A percentile compares a stretch with the other conserved stretches of the same genome.
Conservation (phyloP, 192 early-diverging fungal genomes). For the Umbelopsis isabellina region DNA sequence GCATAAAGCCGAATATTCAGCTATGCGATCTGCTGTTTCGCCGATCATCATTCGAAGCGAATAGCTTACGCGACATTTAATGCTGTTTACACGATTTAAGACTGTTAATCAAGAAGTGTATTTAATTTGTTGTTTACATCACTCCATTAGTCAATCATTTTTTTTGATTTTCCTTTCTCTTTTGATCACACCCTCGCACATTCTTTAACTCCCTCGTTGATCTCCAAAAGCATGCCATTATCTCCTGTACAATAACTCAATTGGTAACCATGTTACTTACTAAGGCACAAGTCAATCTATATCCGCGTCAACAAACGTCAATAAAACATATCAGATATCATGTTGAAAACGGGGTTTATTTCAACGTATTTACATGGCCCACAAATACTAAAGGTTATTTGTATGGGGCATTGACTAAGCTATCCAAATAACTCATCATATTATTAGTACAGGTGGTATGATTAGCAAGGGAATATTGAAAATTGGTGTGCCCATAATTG, state of each 20-base stretch:
- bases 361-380: background rate
- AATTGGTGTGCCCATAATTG: background rate
- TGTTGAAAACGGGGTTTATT: background rate
- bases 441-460: background rate
- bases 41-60: conserved; percentile 7
- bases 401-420: background rate
- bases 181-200: too few relatives aligned
- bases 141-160: too few relatives aligned
- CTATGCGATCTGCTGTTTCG: background rate
- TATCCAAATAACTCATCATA: background rate
- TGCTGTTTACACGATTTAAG: background rate
- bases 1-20: conserved; percentile 11
- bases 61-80: background rate
- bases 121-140: too few relatives aligned
- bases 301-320: too few relatives aligned
- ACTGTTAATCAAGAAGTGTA: too few relatives aligned
- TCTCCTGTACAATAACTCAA: background rate
- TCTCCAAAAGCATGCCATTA: background rate
- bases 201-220: too few relatives aligned
- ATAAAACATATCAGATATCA: too few relatives aligned
- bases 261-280: background rate
- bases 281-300: background rate
- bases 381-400: background rate
- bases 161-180: too few relatives aligned
- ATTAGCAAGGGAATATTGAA: conserved; percentile 6